These are phyloP conservation scores for Coemansia sp. DNA, from an alignment of 192 early-diverging fungal genomes.

Conservation along the genomic window DNA sequence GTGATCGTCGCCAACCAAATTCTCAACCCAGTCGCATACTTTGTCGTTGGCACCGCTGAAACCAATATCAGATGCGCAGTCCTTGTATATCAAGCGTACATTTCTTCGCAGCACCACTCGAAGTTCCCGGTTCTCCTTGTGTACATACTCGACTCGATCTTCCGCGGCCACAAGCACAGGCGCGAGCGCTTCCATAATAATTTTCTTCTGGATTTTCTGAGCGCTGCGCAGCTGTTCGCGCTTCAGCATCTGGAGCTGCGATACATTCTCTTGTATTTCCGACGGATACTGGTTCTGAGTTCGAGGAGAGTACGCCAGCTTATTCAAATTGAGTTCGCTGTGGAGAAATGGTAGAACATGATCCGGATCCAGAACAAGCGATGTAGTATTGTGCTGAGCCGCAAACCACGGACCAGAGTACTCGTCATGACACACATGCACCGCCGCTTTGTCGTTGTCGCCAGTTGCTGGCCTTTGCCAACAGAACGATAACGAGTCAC, in stretches of 20 bases:
- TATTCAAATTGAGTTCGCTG: constrained; percentile 47
- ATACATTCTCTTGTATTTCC: constrained; percentile 12
- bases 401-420: constrained; percentile 47
- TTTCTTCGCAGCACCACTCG: constrained; percentile 37
- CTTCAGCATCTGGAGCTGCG: constrained; percentile 1
- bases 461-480: constrained; percentile 18
- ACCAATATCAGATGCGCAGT: neutral
- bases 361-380: constrained; percentile 17
- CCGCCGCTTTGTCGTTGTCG: neutral
- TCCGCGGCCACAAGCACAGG: constrained; percentile 32
- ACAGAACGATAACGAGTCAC: constrained; percentile 31
- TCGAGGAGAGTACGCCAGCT: constrained; percentile 10
- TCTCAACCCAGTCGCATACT: neutral
- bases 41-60: neutral
- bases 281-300: neutral
- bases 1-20: neutral
- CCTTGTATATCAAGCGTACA: constrained; percentile 12
- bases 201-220: constrained; percentile 45
- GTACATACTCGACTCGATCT: constrained; percentile 38
- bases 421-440: constrained; percentile 19
- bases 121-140: constrained; percentile 15
- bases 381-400: constrained; percentile 15
- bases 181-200: constrained; percentile 37
- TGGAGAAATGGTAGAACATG: constrained; percentile 45
- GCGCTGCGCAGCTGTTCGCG: constrained; percentile 33